These are phyloP conservation scores for Verticillium alfalfae DNA, from an alignment of 2,329 filamentous ascomycete genomes.

Conservation along the genomic window DNA sequence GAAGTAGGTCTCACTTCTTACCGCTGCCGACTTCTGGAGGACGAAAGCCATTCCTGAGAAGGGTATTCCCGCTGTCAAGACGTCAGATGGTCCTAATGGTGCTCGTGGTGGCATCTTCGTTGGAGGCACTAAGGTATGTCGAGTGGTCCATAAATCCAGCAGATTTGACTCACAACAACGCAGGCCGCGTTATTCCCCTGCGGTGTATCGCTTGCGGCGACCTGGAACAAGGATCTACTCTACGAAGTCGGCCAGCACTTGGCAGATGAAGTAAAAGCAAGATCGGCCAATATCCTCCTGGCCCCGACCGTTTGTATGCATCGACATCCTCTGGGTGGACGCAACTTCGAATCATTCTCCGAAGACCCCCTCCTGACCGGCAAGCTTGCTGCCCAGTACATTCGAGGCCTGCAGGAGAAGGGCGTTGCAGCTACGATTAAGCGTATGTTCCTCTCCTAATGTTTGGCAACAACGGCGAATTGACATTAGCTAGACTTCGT, in stretches of 20 bases:
- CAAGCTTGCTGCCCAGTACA: constrained; percentile 65
- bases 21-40: constrained; percentile 65
- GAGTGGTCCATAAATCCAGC: background rate
- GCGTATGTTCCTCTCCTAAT: constrained; percentile 38
- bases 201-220: constrained; percentile 71
- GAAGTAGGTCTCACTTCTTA: constrained; percentile 49
- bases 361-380: constrained; percentile 77
- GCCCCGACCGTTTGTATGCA: constrained; percentile 80
- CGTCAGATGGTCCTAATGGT: constrained; percentile 66
- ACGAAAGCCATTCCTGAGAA: constrained; percentile 59
- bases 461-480: background rate
- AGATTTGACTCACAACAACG: background rate
- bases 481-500: constrained; percentile 47
- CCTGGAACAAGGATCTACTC: constrained; percentile 70
- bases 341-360: constrained; percentile 83
- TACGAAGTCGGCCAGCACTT: constrained; percentile 65
- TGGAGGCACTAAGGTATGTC: constrained; percentile 54
- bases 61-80: constrained; percentile 59
- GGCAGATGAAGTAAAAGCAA: constrained; percentile 65
- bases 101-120: constrained; percentile 65
- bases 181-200: constrained; percentile 75
- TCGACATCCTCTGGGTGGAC: constrained; percentile 73
- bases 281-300: constrained; percentile 68
- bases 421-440: constrained; percentile 75
- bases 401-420: constrained; percentile 67